Conservation (phyloP, 352 stramenopile species). For the Phytophthora megakarya region DNA sequence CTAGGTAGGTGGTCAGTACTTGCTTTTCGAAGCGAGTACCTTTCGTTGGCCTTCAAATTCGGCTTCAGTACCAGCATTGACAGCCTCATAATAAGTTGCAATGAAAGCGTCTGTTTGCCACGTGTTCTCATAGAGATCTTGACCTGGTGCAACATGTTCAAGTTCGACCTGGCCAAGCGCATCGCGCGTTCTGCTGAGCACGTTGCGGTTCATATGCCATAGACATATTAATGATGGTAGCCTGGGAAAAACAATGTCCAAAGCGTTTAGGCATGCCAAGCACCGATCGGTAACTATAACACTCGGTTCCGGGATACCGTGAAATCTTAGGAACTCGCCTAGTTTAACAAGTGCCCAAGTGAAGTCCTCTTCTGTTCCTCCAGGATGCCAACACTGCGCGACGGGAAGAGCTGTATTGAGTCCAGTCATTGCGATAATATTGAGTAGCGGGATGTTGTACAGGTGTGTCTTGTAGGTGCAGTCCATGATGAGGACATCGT, state of each 20-base stretch:
- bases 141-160: background rate
- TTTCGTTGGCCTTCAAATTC: background rate
- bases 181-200: background rate
- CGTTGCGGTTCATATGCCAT: slow-evolving; percentile 23
- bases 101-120: slow-evolving; percentile 8
- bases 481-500: slow-evolving; percentile 7
- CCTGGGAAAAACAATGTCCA: background rate
- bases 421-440: slow-evolving; percentile 9
- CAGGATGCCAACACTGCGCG: slow-evolving; percentile 7
- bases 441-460: slow-evolving; percentile 12
- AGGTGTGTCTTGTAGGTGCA: background rate
- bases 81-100: background rate
- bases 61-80: slow-evolving; percentile 1
- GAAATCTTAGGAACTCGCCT: no score
- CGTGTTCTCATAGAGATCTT: slow-evolving; percentile 6
- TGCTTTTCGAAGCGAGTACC: background rate
- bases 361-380: background rate
- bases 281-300: background rate
- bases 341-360: no score
- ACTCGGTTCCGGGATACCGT: no score
- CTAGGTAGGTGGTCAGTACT: slow-evolving; percentile 1
- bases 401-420: slow-evolving; percentile 9
- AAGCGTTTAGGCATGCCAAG: slow-evolving; percentile 11
- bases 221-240: background rate
- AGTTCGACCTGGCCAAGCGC: background rate